phyloP scores from a whole-genome alignment of 495 filamentous ascomycete genomes.

The Trichoderma orchidacearum region DNA sequence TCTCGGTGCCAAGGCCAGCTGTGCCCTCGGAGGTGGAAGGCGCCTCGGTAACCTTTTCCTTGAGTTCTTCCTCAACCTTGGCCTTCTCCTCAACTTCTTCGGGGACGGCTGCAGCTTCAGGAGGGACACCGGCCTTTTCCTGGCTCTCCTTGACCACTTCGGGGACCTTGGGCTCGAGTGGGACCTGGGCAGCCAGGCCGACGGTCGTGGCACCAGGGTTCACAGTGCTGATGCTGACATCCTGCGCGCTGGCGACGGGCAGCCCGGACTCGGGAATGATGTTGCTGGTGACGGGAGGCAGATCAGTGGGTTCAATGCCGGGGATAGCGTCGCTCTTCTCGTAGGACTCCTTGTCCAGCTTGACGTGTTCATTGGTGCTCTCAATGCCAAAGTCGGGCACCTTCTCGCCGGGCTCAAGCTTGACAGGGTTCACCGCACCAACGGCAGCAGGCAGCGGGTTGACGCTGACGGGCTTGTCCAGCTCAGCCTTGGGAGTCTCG shows the following conservation, averaged over 20 bases:
- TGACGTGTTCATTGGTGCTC: slow-evolving; percentile 45
- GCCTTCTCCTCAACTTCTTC: slow-evolving; percentile 47
- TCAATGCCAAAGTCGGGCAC: slow-evolving; percentile 50
- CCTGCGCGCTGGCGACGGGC: slow-evolving; percentile 42
- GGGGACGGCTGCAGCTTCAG: slow-evolving; percentile 45
- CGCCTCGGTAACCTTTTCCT: slow-evolving; percentile 40
- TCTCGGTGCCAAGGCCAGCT: slow-evolving; percentile 28
- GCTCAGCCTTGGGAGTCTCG: slow-evolving; percentile 47
- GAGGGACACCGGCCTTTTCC: slow-evolving; percentile 37
- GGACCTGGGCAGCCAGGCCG: slow-evolving; percentile 54
- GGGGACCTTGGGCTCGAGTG: slow-evolving; percentile 51
- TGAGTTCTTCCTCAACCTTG: slow-evolving; percentile 45
- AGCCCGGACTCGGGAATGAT: slow-evolving; percentile 81
- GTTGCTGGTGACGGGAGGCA: slow-evolving; percentile 48
- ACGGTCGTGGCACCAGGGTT: slow-evolving; percentile 60
- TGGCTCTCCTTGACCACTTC: slow-evolving; percentile 56
- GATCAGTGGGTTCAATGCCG: slow-evolving; percentile 37
- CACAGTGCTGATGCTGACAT: slow-evolving; percentile 52
- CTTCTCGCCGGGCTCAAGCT: slow-evolving; percentile 64
- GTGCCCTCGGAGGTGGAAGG: slow-evolving; percentile 45
- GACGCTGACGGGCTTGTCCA: slow-evolving; percentile 44
- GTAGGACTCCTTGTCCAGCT: slow-evolving; percentile 72
- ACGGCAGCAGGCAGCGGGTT: slow-evolving; percentile 67
- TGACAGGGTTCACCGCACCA: slow-evolving; percentile 68
- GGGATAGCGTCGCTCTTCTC: slow-evolving; percentile 54